These are phyloP conservation scores for Carex myosuroides DNA, from an alignment of 176 grass and related monocot genomes.

Conservation along the genomic window DNA sequence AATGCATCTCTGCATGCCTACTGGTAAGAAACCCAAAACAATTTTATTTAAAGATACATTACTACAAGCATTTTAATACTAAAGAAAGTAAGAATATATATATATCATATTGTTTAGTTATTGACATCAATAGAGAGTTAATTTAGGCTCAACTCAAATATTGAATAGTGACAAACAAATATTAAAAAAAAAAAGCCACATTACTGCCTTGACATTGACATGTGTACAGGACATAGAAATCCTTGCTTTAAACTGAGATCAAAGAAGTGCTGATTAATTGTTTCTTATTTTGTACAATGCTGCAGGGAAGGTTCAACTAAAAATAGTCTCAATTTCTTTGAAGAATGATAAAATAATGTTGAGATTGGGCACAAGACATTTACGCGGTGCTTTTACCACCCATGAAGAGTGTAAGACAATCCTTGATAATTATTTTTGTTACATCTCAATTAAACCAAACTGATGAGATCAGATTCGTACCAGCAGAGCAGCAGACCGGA, in stretches of 20 bases:
- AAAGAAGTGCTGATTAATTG: not conserved
- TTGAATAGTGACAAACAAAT: not conserved
- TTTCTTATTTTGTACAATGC: not conserved
- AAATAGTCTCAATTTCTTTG: conserved; percentile 44
- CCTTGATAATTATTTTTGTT: not conserved
- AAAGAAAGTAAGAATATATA: not conserved
- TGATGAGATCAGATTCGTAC: not conserved
- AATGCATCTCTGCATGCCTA: conserved; percentile 49
- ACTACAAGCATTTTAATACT: not conserved
- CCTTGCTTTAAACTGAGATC: not conserved
- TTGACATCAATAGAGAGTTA: not conserved
- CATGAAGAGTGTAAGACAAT: conserved; percentile 50
- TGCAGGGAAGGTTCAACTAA: conserved; percentile 52
- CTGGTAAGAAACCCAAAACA: conserved; percentile 42
- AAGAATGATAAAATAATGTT: conserved; percentile 38
- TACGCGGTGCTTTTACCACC: conserved; percentile 53
- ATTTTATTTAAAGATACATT: not conserved
- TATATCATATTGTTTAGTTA: not conserved
- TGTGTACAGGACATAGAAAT: not conserved
- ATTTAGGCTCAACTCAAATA: not conserved
- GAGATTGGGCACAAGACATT: conserved; percentile 59
- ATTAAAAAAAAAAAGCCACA: not conserved
- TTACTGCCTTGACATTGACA: not conserved
- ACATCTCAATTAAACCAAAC: not conserved
- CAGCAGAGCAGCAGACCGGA: not conserved